phyloP scores from a whole-genome alignment of 768 basidiomycete genomes.

The Ramaria sp. region DNA sequence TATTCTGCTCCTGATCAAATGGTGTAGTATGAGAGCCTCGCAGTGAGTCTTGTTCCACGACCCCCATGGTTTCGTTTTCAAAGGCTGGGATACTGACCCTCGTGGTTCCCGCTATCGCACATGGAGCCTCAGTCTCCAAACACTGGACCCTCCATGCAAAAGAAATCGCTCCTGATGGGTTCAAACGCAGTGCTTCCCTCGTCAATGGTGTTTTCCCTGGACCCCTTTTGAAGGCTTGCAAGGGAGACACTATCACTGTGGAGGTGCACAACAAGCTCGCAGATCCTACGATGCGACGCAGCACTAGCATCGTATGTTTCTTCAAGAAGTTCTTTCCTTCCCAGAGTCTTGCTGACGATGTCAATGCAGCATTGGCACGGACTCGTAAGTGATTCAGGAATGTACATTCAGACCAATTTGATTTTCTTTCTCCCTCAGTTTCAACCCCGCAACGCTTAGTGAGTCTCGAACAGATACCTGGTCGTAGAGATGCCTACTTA shows the following conservation, averaged over 20 bases:
- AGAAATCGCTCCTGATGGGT: constrained; percentile 40
- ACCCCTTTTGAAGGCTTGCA: constrained; percentile 29
- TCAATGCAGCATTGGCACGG: constrained; percentile 7
- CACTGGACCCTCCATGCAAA: too few species aligned
- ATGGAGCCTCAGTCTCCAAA: too few species aligned
- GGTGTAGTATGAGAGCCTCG: too few species aligned
- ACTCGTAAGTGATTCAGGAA: neutral
- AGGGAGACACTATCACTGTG: constrained; percentile 29
- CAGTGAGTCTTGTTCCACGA: too few species aligned
- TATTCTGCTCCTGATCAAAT: too few species aligned
- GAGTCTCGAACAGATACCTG: neutral
- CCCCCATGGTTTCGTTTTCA: too few species aligned
- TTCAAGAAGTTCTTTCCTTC: neutral
- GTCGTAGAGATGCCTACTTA: neutral
- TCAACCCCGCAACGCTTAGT: constrained; percentile 6
- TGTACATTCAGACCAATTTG: too few species aligned
- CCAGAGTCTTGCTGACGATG: neutral
- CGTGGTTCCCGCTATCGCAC: too few species aligned
- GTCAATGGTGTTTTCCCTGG: constrained; percentile 33
- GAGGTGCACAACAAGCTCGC: constrained; percentile 35
- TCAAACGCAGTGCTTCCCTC: constrained; percentile 28
- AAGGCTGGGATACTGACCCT: too few species aligned
- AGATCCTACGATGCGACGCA: constrained; percentile 35
- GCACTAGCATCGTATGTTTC: constrained; percentile 36
- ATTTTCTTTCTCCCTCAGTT: neutral